Evolutionary conservation across 306 rosid species (phyloP).

Genomic region (Dryas octopetala): DNA sequence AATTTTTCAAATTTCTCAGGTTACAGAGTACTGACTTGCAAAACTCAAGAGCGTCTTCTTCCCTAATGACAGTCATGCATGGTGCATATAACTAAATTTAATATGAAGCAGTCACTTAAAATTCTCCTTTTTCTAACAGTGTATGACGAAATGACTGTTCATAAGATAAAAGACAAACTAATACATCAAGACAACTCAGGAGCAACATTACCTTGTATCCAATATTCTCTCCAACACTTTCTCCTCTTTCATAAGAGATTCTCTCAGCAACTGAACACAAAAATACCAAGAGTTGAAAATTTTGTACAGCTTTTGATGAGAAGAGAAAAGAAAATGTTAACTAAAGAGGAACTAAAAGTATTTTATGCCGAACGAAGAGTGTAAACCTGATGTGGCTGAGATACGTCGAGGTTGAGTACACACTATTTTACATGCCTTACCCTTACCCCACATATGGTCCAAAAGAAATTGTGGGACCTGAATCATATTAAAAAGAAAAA

Average conservation of each 20-base stretch:
- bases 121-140: not conserved
- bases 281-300: slow-evolving; percentile 22
- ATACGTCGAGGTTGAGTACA: slow-evolving; percentile 98
- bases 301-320: slow-evolving; percentile 5
- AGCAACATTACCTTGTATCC: slow-evolving; percentile 82
- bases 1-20: not conserved
- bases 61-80: not conserved
- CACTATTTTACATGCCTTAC: slow-evolving; percentile 71
- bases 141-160: slow-evolving; percentile 6
- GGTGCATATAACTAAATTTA: not conserved
- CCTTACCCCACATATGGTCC: slow-evolving; percentile 88
- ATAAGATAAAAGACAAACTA: not conserved
- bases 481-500: slow-evolving; percentile 29
- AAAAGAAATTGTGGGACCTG: slow-evolving; percentile 95
- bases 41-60: not conserved
- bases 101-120: not conserved
- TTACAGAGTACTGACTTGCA: not conserved
- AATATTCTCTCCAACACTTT: slow-evolving; percentile 62
- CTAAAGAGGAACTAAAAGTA: not conserved
- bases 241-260: slow-evolving; percentile 83
- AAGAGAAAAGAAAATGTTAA: slow-evolving; percentile 2
- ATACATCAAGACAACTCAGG: slow-evolving; percentile 22
- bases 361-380: slow-evolving; percentile 16
- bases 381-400: slow-evolving; percentile 85
- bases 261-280: slow-evolving; percentile 80